These are phyloP conservation scores for Dentipellis sp. DNA, from an alignment of 768 basidiomycete species.

Conservation along the genomic window DNA sequence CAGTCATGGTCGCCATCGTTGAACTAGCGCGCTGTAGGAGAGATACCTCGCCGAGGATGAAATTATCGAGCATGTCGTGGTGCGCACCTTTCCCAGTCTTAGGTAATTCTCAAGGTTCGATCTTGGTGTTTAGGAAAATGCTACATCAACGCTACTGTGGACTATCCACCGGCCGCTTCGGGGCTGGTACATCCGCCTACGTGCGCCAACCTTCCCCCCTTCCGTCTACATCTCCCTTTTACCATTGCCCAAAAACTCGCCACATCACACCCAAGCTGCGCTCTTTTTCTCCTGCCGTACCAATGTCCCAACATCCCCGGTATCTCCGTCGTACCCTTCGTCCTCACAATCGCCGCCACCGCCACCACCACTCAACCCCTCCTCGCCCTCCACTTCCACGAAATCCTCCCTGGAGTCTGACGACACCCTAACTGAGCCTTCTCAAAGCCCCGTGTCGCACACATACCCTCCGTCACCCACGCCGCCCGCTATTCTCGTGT, in stretches of 20 bases:
- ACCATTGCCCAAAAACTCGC: conserved; percentile 23
- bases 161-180: conserved; percentile 69
- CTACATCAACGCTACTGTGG: conserved; percentile 61
- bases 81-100: conserved; percentile 23
- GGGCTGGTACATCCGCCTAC: conserved; percentile 79
- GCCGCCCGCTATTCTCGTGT: conserved; percentile 17
- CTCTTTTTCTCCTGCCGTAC: conserved; percentile 28
- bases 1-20: conserved; percentile 7
- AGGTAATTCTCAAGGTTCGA: neutral
- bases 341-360: neutral
- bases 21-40: conserved; percentile 37
- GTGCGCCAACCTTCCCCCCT: conserved; percentile 62
- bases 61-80: conserved; percentile 67
- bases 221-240: conserved; percentile 26
- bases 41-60: conserved; percentile 64
- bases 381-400: conserved; percentile 1
- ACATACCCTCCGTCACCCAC: conserved; percentile 28
- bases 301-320: conserved; percentile 7
- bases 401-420: conserved; percentile 20
- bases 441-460: conserved; percentile 17
- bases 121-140: conserved; percentile 42
- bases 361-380: neutral
- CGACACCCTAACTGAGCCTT: conserved; percentile 18
- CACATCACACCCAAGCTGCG: conserved; percentile 23
- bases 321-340: neutral